phyloP scores from a whole-genome alignment of 1,284 basidiomycete genomes.

The Cutaneotrichosporon daszewskae region DNA sequence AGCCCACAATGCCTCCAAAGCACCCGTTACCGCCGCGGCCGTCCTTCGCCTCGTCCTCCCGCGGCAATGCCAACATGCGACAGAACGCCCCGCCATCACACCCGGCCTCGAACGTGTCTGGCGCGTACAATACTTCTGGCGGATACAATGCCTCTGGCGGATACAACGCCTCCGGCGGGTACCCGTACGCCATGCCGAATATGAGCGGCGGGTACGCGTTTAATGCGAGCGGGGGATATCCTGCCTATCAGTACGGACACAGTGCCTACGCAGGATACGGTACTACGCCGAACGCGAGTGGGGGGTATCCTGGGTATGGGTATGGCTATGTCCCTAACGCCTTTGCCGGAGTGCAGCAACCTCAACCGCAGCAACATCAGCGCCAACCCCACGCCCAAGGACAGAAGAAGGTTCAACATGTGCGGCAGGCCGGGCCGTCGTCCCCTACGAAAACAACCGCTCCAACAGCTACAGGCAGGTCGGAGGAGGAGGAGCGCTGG shows the following conservation, averaged over 20 bases:
- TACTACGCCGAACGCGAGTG: too few species aligned
- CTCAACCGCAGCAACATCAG: not conserved
- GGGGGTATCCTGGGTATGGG: not conserved
- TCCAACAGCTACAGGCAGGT: too few species aligned
- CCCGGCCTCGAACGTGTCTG: not conserved
- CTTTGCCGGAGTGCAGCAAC: not conserved
- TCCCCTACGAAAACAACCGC: too few species aligned
- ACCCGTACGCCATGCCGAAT: slow-evolving; percentile 5
- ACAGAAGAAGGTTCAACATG: too few species aligned
- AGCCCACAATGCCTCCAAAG: not conserved
- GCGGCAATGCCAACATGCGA: not conserved
- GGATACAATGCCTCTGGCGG: slow-evolving; percentile 2
- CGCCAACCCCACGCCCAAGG: too few species aligned
- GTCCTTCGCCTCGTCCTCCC: not conserved
- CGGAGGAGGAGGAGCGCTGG: slow-evolving; percentile 58
- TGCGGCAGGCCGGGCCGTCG: too few species aligned
- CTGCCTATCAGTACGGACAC: not conserved
- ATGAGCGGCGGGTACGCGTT: too few species aligned
- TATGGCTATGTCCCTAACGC: not conserved
- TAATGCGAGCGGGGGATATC: slow-evolving; percentile 8
- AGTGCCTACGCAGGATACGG: too few species aligned
- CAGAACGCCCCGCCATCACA: not conserved
- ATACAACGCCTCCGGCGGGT: slow-evolving; percentile 3
- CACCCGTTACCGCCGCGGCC: not conserved
- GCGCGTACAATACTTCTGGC: slow-evolving; percentile 3